Conservation (phyloP, 495 filamentous ascomycete genomes). For the Friedmanniomyces endolithicus region DNA sequence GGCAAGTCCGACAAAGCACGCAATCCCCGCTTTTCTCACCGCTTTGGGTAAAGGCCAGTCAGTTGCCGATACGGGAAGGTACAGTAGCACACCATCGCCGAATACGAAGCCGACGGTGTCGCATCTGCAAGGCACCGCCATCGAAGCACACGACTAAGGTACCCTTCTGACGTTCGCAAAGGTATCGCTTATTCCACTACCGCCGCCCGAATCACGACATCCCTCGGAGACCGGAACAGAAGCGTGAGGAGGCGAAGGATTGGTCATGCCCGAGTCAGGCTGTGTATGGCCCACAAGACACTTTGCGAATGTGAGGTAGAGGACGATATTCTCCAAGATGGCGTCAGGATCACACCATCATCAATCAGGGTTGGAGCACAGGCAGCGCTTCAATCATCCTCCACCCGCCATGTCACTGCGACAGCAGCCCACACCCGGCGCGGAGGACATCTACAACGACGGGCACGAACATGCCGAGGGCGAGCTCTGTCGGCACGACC, state of each 20-base stretch:
- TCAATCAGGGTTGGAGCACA: not conserved
- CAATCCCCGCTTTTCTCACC: no score
- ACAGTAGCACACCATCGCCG: not conserved
- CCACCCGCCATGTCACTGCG: not conserved
- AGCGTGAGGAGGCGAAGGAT: not conserved
- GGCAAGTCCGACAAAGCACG: no score
- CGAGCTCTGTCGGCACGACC: slow-evolving; percentile 8
- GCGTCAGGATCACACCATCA: slow-evolving; percentile 13
- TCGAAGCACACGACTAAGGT: not conserved
- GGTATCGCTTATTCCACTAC: not conserved
- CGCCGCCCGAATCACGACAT: not conserved
- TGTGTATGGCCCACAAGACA: not conserved
- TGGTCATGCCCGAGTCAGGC: not conserved
- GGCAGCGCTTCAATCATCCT: not conserved
- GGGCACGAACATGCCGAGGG: not conserved
- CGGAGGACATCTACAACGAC: not conserved
- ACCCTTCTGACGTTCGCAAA: not conserved
- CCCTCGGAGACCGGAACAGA: not conserved
- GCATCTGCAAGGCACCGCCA: not conserved
- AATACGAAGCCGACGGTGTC: not conserved
- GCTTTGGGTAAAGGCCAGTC: not conserved
- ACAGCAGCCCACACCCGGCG: slow-evolving; percentile 6
- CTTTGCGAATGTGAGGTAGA: slow-evolving; percentile 1
- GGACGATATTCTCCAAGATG: slow-evolving; percentile 1
- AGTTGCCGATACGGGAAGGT: not conserved